phyloP scores from a whole-genome alignment of 2,329 filamentous ascomycete genomes.

The Fusarium coffeatum region DNA sequence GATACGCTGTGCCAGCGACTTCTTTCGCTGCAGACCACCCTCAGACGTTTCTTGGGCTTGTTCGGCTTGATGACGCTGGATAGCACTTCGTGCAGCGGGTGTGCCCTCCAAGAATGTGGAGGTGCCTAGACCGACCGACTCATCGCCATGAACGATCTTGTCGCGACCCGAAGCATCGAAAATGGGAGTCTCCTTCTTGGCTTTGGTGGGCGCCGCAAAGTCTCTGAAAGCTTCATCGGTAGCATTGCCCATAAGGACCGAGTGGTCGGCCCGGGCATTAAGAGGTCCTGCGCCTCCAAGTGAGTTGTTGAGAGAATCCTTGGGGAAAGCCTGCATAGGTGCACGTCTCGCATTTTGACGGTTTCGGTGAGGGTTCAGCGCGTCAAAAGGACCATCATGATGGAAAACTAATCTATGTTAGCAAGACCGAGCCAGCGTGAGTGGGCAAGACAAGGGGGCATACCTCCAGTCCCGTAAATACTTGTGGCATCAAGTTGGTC shows the following conservation, averaged over 20 bases:
- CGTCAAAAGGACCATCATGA: conserved; percentile 97
- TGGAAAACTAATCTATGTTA: conserved; percentile 80
- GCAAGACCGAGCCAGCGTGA: not conserved
- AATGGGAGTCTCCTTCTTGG: conserved; percentile 58
- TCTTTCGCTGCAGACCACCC: conserved; percentile 83
- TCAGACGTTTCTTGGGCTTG: conserved; percentile 68
- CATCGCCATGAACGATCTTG: conserved; percentile 83
- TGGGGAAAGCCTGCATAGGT: conserved; percentile 96
- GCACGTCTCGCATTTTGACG: conserved; percentile 83
- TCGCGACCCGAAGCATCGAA: conserved; percentile 77
- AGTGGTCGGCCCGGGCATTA: conserved; percentile 83
- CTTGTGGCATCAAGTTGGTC: conserved; percentile 97
- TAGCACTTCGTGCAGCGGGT: conserved; percentile 83
- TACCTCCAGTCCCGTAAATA: conserved; percentile 92
- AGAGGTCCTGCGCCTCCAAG: conserved; percentile 88
- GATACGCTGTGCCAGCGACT: conserved; percentile 92
- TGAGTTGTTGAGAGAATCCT: conserved; percentile 91
- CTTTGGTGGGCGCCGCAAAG: conserved; percentile 63
- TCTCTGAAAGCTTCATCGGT: conserved; percentile 89
- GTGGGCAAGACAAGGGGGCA: conserved; percentile 53
- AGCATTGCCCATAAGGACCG: conserved; percentile 83
- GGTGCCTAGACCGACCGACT: conserved; percentile 86
- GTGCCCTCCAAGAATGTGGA: conserved; percentile 96
- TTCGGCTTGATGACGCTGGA: conserved; percentile 79
- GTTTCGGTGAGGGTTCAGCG: conserved; percentile 94